These are phyloP conservation scores for Arabidopsis thaliana DNA, from an alignment of 345 rosid genomes.

Conservation along the genomic window DNA sequence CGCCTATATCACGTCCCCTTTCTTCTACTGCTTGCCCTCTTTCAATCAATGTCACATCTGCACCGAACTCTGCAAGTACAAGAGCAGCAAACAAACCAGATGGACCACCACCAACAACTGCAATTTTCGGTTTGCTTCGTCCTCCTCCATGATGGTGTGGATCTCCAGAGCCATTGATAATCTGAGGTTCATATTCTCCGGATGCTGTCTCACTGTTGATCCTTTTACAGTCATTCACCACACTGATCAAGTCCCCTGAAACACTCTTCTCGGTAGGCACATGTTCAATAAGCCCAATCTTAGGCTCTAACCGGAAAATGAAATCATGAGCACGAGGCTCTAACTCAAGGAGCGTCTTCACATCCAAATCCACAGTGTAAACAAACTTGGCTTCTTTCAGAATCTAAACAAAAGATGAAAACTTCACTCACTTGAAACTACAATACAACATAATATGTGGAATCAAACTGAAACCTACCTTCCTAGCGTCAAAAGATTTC, in stretches of 20 bases:
- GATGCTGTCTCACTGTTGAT: conserved; percentile 25
- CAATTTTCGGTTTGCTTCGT: conserved; percentile 62
- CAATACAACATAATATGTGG: background rate
- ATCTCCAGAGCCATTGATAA: conserved; percentile 36
- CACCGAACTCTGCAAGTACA: conserved; percentile 95
- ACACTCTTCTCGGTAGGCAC: conserved; percentile 47
- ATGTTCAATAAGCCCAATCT: conserved; percentile 75
- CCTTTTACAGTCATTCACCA: conserved; percentile 56
- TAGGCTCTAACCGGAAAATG: conserved; percentile 71
- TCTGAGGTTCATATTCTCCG: conserved; percentile 32
- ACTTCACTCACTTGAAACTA: conserved; percentile 31
- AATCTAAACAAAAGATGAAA: conserved; percentile 53
- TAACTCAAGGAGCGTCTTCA: conserved; percentile 65
- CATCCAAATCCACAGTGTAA: conserved; percentile 88
- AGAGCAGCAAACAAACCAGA: conserved; percentile 94
- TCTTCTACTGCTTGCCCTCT: conserved; percentile 96
- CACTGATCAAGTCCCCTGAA: conserved; percentile 61
- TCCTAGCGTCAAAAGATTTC: conserved; percentile 95
- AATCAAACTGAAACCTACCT: conserved; percentile 52
- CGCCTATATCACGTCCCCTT: conserved; percentile 95
- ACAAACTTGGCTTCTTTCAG: conserved; percentile 90
- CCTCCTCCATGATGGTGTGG: conserved; percentile 38
- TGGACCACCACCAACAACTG: conserved; percentile 92
- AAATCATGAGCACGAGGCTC: conserved; percentile 92
- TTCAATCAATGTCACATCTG: conserved; percentile 87